Evolutionary conservation across 23 red algal species (phyloP), one percentile per base, ranked within the genome.

Genomic region (Pyropia yezoensis): DNA sequence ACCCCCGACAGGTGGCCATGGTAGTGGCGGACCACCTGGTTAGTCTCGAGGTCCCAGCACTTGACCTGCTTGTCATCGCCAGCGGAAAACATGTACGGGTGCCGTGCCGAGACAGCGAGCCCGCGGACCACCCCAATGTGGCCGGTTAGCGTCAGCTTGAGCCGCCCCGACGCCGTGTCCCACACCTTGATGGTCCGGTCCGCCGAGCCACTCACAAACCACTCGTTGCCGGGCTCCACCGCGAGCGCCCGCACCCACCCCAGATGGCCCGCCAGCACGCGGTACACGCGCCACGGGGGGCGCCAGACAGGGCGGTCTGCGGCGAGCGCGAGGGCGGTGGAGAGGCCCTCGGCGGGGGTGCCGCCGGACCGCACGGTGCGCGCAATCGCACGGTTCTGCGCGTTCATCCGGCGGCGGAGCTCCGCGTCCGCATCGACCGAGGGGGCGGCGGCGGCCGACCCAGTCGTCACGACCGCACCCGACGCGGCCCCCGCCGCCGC

Each of bases 1-100:
- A 95, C 89, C 23, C 89, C 89, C 32, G 89, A 95, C 25, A 95
- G 53, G 28, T 95, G 89, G 27, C 89, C 89, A 52, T 95, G 89
- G 63, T 86, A 95, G 71, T 95, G 77, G 26, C 89, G 75, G 66
- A 95, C 77, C 14, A 95, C 89, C 62, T 86, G 76, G 74, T 95
- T 95, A 49, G 76, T 72, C 66, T 95, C 89, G 45, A 95, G 62
- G 66, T 95, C 89, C 89, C 89, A 95, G 60, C 89, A 95, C 39
- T 95, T 95, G 27, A 95, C 89, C 70, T 64, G 75, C 52, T 95
- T 95, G 55, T 95, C 89, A 27, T 95, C 89, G 17, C 89, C 89
- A 0, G 80, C 89, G 19, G 89, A 80, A 54, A 95, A 95, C 80
- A 95, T 69, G 67, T 95, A 95, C 15, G 89, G 89, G 30, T 86